Percentiles rank a stretch among this genome's conserved stretches.
These are phyloP conservation scores for Mucor sp. DNA, from an alignment of 371 early-diverging fungal species.

Conservation along the genomic window DNA sequence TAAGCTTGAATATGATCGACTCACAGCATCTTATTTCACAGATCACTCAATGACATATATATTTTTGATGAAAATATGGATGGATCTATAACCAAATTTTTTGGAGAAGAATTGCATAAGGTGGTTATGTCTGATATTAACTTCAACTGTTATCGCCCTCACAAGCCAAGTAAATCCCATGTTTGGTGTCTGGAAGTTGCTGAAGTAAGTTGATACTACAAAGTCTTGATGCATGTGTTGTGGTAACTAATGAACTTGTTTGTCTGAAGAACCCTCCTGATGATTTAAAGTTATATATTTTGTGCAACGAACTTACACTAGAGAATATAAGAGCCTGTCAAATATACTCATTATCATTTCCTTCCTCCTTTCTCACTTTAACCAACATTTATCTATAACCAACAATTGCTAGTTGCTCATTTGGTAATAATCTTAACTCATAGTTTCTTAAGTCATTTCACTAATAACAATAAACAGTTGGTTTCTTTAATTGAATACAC, in stretches of 20 bases:
- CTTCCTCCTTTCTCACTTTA: too few species aligned
- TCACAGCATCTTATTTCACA: slow-evolving; percentile 19
- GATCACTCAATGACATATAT: slow-evolving; percentile 19
- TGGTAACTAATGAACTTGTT: slow-evolving; percentile 20
- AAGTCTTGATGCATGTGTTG: slow-evolving; percentile 19
- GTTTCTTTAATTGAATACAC: too few species aligned
- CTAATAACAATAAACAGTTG: too few species aligned
- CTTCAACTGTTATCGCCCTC: slow-evolving; percentile 17
- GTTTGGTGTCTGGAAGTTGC: slow-evolving; percentile 17
- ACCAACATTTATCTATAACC: too few species aligned
- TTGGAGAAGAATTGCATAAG: slow-evolving; percentile 17
- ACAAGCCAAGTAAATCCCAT: slow-evolving; percentile 17
- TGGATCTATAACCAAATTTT: slow-evolving; percentile 16
- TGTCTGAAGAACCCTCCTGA: slow-evolving; percentile 6
- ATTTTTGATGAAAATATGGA: slow-evolving; percentile 22
- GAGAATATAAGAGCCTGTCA: too few species aligned
- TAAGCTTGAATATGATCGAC: slow-evolving; percentile 19
- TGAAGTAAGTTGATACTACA: slow-evolving; percentile 22
- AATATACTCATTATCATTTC: too few species aligned
- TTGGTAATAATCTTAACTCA: too few species aligned
- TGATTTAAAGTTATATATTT: background rate
- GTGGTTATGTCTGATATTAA: slow-evolving; percentile 13
- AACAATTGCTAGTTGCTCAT: too few species aligned
- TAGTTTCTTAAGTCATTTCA: too few species aligned
- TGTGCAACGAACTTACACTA: too few species aligned